A percentile compares a stretch with the other conserved stretches of the same genome.
Evolutionary conservation across 2,329 filamentous ascomycete species (phyloP).

Genomic region (Canariomyces notabilis): DNA sequence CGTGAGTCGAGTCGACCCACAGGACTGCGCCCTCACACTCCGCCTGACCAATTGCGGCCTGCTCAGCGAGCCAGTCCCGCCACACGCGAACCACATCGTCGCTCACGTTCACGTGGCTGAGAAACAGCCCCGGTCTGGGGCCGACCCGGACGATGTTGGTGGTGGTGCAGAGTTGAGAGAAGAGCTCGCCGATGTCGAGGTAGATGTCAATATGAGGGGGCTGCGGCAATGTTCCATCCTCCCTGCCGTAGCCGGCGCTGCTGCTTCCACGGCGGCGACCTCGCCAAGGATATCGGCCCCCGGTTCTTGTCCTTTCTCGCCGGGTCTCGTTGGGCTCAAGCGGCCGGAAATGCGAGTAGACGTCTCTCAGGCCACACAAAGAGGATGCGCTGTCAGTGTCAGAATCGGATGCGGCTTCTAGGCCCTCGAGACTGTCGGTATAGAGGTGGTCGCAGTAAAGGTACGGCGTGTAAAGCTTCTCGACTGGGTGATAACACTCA

Average conservation of each 20-base stretch:
- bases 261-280: constrained; percentile 5
- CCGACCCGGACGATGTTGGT: constrained; percentile 65
- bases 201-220: constrained; percentile 39
- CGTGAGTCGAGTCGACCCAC: constrained; percentile 61
- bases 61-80: constrained; percentile 62
- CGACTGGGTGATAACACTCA: constrained; percentile 71
- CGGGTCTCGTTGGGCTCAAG: constrained; percentile 50
- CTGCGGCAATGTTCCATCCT: constrained; percentile 46
- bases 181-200: constrained; percentile 65
- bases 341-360: constrained; percentile 70
- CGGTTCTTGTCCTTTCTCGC: constrained; percentile 31
- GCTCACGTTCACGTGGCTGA: constrained; percentile 59
- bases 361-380: constrained; percentile 41
- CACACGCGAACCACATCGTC: constrained; percentile 67
- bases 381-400: constrained; percentile 14
- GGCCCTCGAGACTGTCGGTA: constrained; percentile 52
- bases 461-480: constrained; percentile 62
- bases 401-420: constrained; percentile 30
- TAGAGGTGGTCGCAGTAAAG: constrained; percentile 62
- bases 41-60: constrained; percentile 35
- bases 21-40: constrained; percentile 42
- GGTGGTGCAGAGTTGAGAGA: constrained; percentile 67
- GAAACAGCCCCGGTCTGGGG: constrained; percentile 55
- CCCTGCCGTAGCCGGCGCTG: constrained; percentile 10
- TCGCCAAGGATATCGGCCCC: constrained; percentile 31